Base-by-base conservation (phyloP, 805 yeast genomes). In the Kuraishia hungarica region DNA sequence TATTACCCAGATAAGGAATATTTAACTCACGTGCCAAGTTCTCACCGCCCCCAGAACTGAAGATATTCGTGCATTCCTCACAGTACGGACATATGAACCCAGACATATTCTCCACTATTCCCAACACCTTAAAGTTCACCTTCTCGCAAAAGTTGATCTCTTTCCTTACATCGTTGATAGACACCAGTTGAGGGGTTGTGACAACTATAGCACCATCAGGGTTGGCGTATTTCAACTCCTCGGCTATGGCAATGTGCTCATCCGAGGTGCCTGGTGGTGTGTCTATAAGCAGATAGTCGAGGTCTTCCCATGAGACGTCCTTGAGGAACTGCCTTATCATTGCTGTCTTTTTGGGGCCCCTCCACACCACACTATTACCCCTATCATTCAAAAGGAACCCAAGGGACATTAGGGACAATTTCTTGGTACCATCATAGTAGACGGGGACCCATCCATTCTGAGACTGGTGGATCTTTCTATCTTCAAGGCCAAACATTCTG, bases 211-310 rank as follows among this genome's bases (percentile, higher is more conserved):
- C 97, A 0, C 98, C 98, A 62, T 90, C 97, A 1, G 93, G 90
- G 26, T 77, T 76, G 0, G 84, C 83, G 66, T 72, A 78, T 55
- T 86, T 72, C 48, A 94, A 75, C 68, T 91, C 96, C 65, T 94
- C 98, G 4, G 97, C 97, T 46, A 96, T 87, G 2, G 97, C 91
- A 46, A 94, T 94, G 67, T 94, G 99, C 67, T 94, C 99, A 69
- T 94, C 99, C 0, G 97, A 87, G 0, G 99, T 94, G 0, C 99
- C 99, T 0, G 99, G 99, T 0, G 99, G 99, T 0, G 99, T 94
- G 67, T 94, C 99, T 5, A 94, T 91, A 35, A 94, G 71, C 55
- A 93, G 71, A 65, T 88, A 93, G 62, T 86, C 83, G 55, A 89
- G 82, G 26, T 79, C 73, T 20, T 77, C 79, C 99, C 99, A 94